Percentiles rank a stretch among this genome's conserved stretches.
Evolutionary conservation across 1,139 yeast species (phyloP).

Genomic region (Scheffersomyces stambukii): DNA sequence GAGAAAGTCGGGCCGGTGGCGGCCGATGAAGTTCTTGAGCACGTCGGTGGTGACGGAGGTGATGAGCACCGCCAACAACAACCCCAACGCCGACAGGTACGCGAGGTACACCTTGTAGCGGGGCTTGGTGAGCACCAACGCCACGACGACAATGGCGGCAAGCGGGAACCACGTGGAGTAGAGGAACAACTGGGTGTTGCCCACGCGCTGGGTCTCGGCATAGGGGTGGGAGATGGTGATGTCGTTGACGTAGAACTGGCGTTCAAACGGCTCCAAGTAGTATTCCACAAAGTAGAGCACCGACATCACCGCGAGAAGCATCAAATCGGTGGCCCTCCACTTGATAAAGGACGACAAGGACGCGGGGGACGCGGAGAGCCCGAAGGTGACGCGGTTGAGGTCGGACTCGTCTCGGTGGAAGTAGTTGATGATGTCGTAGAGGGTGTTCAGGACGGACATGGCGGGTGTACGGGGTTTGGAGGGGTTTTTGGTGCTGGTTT

Average conservation of each 20-base stretch:
- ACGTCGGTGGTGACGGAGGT: conserved; percentile 47
- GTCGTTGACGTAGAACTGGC: conserved; percentile 55
- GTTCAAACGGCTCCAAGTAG: conserved; percentile 56
- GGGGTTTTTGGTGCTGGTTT: too few relatives aligned
- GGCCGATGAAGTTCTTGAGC: conserved; percentile 67
- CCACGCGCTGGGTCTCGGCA: conserved; percentile 61
- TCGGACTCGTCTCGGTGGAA: conserved; percentile 2
- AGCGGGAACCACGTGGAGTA: conserved; percentile 39
- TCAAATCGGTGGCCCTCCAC: conserved; percentile 61
- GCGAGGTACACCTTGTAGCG: conserved; percentile 34
- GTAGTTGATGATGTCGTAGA: conserved; percentile 3
- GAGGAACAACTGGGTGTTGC: conserved; percentile 29
- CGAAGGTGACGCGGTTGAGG: conserved; percentile 50
- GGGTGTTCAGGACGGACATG: not conserved
- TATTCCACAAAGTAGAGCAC: conserved; percentile 43
- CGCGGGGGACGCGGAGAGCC: conserved; percentile 20
- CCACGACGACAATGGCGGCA: conserved; percentile 18
- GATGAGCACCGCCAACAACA: conserved; percentile 32
- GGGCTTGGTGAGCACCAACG: conserved; percentile 29
- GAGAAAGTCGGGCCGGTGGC: conserved; percentile 76
- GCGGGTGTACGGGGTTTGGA: too few relatives aligned
- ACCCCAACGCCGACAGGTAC: conserved; percentile 38
- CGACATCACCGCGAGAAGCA: conserved; percentile 39
- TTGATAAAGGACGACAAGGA: conserved; percentile 31
- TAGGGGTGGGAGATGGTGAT: conserved; percentile 64